phyloP scores from a whole-genome alignment of 140 eudicot species.

The Oenanthe javanica region DNA sequence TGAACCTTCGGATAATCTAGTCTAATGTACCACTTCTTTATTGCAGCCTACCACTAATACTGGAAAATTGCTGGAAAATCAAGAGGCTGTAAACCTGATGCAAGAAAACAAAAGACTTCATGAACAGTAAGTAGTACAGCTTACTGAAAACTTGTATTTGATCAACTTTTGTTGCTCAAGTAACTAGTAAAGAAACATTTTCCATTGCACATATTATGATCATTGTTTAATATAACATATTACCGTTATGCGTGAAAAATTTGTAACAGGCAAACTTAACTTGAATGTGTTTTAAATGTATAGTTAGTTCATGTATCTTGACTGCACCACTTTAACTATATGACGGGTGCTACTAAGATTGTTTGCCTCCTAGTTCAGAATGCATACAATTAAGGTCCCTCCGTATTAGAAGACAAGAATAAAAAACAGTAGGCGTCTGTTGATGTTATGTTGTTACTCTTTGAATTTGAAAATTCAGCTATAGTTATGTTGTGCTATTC shows the following conservation, averaged over 20 bases:
- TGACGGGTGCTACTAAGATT: not conserved
- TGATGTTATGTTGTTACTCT: not conserved
- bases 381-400: not conserved
- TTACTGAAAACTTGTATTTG: not conserved
- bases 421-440: not conserved
- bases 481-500: not conserved
- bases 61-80: slow-evolving; percentile 25
- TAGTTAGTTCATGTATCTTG: not conserved
- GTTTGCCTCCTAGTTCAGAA: not conserved
- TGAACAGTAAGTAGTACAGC: slow-evolving; percentile 15
- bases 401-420: not conserved
- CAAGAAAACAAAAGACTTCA: slow-evolving; percentile 59
- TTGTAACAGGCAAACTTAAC: not conserved
- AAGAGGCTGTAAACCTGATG: slow-evolving; percentile 35
- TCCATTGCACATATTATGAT: not conserved
- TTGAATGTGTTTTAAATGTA: not conserved
- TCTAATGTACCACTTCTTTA: not conserved
- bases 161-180: not conserved
- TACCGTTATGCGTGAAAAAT: not conserved
- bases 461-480: not conserved
- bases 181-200: not conserved
- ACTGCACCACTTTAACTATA: not conserved
- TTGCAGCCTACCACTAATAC: slow-evolving; percentile 33
- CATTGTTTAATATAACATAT: not conserved
- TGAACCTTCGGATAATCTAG: not conserved